Percentiles rank a stretch among this genome's conserved stretches.
phyloP scores from a whole-genome alignment of 306 rosid genomes.

The Castanea mollissima region DNA sequence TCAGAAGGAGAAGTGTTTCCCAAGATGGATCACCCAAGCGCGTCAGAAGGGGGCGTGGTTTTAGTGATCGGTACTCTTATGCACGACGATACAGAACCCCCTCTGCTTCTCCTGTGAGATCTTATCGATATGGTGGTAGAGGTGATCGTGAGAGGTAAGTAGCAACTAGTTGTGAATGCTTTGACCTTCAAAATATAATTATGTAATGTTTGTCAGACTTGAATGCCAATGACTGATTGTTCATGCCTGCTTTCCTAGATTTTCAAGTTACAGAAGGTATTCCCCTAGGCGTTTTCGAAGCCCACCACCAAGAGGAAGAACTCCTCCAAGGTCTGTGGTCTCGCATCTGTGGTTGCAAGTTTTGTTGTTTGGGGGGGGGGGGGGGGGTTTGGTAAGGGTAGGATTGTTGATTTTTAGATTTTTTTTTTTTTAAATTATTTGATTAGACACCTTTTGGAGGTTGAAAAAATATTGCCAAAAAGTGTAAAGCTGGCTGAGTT shows the following conservation, averaged over 20 bases:
- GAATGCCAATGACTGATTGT: background rate
- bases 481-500: no score
- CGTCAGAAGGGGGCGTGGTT: conserved; percentile 94
- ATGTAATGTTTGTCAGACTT: background rate
- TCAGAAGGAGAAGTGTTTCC: conserved; percentile 87
- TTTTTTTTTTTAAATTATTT: no score
- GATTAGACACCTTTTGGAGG: no score
- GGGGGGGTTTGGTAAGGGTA: no score
- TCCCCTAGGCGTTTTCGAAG: conserved; percentile 93
- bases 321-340: conserved; percentile 71
- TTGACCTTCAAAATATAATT: background rate
- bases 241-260: conserved; percentile 40
- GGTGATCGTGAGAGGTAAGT: conserved; percentile 75
- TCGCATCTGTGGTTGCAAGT: background rate
- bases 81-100: conserved; percentile 95
- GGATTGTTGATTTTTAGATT: no score
- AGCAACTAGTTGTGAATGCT: background rate
- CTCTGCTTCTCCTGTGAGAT: conserved; percentile 80
- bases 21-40: conserved; percentile 88
- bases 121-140: conserved; percentile 87
- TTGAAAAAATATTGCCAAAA: no score
- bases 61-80: conserved; percentile 89
- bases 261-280: conserved; percentile 72
- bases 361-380: background rate
- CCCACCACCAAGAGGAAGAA: conserved; percentile 80